Percentiles rank a stretch among this genome's conserved stretches.
These are phyloP conservation scores for Chlamydomonas sp. DNA, from an alignment of 139 green algal genomes.

Conservation along the genomic window DNA sequence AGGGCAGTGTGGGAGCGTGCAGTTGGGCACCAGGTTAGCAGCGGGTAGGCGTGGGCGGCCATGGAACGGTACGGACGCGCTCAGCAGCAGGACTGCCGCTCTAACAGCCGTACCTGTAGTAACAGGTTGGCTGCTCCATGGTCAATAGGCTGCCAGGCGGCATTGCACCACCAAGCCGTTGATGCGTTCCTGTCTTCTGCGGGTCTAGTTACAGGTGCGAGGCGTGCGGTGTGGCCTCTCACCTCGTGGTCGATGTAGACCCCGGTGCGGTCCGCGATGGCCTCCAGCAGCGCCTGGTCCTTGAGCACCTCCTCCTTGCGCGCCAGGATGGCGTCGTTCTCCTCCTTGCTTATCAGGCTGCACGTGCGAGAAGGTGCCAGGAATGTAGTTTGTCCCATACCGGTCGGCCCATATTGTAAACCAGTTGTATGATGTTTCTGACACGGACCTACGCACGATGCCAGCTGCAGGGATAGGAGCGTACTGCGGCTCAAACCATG, in stretches of 20 bases:
- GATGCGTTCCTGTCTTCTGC: too few relatives aligned
- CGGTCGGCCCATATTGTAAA: too few relatives aligned
- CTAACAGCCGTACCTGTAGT: too few relatives aligned
- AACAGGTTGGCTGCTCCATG: too few relatives aligned
- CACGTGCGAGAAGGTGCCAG: neutral
- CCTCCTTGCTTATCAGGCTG: constrained; percentile 37
- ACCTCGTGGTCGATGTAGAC: constrained; percentile 52
- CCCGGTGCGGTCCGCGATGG: constrained; percentile 31
- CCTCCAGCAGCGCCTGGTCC: constrained; percentile 26
- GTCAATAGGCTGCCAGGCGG: too few relatives aligned
- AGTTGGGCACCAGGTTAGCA: neutral
- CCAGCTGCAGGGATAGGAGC: too few relatives aligned
- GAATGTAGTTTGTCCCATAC: too few relatives aligned
- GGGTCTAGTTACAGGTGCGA: neutral
- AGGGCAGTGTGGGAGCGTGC: neutral
- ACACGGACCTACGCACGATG: too few relatives aligned
- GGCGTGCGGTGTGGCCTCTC: neutral
- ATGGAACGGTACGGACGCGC: neutral
- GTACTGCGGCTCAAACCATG: too few relatives aligned
- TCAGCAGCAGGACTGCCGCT: too few relatives aligned
- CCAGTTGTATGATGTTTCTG: too few relatives aligned
- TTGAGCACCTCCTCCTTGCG: constrained; percentile 9
- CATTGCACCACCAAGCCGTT: too few relatives aligned
- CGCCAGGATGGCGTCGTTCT: constrained; percentile 24
- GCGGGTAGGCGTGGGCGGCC: neutral